Evolutionary conservation across 192 early-diverging fungal genomes (phyloP), one percentile per base, ranked within the genome.

Genomic region (Entomortierella chlamydospora): DNA sequence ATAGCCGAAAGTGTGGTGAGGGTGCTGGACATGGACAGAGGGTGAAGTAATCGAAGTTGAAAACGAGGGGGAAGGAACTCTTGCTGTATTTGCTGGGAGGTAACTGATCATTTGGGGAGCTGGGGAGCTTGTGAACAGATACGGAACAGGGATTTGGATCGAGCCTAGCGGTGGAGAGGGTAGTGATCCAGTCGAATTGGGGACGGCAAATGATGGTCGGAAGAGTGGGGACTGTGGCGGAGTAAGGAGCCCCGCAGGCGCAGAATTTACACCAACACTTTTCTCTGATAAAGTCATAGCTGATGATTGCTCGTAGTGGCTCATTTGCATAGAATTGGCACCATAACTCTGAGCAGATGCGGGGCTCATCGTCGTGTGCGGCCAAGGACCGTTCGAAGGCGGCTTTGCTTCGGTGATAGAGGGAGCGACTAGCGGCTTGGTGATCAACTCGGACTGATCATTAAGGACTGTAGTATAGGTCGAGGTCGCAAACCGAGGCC

Each of bases 401-500:
- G 17, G 12, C n/a, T 26, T 37, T 23, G 29, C 55, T 13, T 34
- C 12, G 11, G 20, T 13, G 9, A 29, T 37, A 55, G 66, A 29
- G 5, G 2, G 42, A 7, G 42, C 2, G n/a, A 60, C 49, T 25
- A 69, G 13, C 30, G 64, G 63, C n/a, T 60, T 65, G 18, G 72
- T 66, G 29, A 76, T 42, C 26, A 76, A 12, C 41, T 57, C 73
- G 6, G 33, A 58, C 8, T 31, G 23, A 23, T 42, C 33, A 4
- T n/a, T 30, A 4, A 23, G 25, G 22, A 79, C 41, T 0, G 68
- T 69, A 20, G 68, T 79, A 29, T 57, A 59, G 0, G 74, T 70
- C 20, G 74, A 70, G 3, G 54, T 65, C 4, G 74, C 68, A 22
- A 70, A 79, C 43, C 50, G 61, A 26, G 74, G 74, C 4, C 74